Evolutionary conservation across 148 eudicot species (phyloP).

Genomic region (Cornus florida): DNA sequence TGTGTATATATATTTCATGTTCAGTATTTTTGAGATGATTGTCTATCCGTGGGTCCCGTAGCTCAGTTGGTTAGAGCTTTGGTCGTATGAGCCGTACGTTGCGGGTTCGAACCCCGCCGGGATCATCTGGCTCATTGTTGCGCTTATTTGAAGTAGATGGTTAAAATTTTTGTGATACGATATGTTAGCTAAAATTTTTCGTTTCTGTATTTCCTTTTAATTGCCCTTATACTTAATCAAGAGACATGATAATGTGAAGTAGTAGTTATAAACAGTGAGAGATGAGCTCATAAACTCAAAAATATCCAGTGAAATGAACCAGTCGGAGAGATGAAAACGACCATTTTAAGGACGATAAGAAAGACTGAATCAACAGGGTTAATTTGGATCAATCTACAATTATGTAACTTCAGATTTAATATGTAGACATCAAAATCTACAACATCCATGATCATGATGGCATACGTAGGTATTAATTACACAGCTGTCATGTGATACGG

Average conservation of each 20-base stretch:
- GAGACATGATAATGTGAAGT: background rate
- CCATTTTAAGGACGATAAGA: background rate
- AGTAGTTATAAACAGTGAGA: background rate
- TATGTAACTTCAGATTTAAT: background rate
- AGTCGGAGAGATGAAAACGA: background rate
- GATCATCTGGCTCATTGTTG: slow-evolving; percentile 33
- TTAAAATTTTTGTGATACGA: background rate
- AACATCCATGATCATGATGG: background rate
- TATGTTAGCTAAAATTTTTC: background rate
- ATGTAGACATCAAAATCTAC: background rate
- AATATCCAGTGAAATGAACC: background rate
- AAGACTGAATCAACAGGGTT: background rate
- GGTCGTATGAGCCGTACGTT: background rate
- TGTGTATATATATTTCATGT: too few species aligned
- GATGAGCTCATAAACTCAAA: background rate
- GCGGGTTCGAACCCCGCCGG: slow-evolving; percentile 99
- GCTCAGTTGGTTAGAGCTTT: background rate
- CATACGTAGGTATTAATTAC: too few species aligned
- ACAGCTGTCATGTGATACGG: background rate
- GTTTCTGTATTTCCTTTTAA: too few species aligned
- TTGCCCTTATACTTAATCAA: background rate
- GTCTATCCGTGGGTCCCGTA: background rate
- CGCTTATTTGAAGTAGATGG: too few species aligned
- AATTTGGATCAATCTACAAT: background rate
- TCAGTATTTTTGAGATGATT: too few species aligned